Base-by-base conservation (phyloP, 306 rosid species). In the Macrotyloma uniflorum region DNA sequence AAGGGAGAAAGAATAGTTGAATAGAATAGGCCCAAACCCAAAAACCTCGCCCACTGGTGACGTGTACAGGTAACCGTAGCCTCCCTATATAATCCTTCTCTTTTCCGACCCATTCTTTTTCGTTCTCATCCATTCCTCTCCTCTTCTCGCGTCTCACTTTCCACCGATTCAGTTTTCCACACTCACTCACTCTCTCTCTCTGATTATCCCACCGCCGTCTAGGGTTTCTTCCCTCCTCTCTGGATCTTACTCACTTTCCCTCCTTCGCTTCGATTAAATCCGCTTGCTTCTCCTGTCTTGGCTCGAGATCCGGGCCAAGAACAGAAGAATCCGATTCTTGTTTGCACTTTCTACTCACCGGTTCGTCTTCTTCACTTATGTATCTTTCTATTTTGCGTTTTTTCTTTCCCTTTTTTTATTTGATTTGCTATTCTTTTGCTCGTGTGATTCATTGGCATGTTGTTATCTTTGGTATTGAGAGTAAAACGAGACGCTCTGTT, bases 251-350 rank as follows among this genome's bases (percentile, higher is more conserved):
- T 35, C 61, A 20, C 35, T 2, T 43, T 28, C 9, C 20, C 3
- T 24, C n/a, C 19, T 45, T 61, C 33, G 43, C 15, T 43, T 35
- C 83, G 84, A 72, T 84, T 79, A 54, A 40, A 22, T 80, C 84
- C 61, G 22, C 4, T 69, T 78, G 75, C 79, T 79, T 82, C 89
- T 85, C 86, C 89, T 86, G 94, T 88, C 94, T 91, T 91, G 97
- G 97, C 97, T 91, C 97, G 97, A 91, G 94, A 89, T 91, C 94
- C 91, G 92, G 87, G 97, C 97, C 94, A 91, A 89, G 97, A 70
- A 79, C 94, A 83, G 92, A 80, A 62, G 85, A 68, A 76, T 83
- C 86, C 14, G 77, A 40, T 85, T 87, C 80, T 45, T 81, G 75
- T 82, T 83, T 59, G 40, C 88, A 78, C 86, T 87, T 84, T 32